Percentiles rank a stretch among this genome's conserved stretches.
phyloP scores from a whole-genome alignment of 176 grass and related monocot species.

The Chrysopogon serrulatus region DNA sequence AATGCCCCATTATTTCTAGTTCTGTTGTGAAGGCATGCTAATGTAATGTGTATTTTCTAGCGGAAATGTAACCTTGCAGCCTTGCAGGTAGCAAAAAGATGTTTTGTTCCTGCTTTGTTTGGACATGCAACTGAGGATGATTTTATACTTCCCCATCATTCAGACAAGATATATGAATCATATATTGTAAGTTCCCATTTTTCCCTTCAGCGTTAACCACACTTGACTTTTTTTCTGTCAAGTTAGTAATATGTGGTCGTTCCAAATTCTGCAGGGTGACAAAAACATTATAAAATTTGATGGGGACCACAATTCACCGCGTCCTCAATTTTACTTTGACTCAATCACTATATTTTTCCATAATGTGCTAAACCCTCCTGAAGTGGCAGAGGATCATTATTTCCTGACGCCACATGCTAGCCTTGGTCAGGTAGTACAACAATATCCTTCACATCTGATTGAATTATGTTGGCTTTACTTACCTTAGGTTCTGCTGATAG shows the following conservation, averaged over 20 bases:
- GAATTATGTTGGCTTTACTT: slow-evolving; percentile 22
- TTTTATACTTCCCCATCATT: slow-evolving; percentile 97
- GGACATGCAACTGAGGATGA: slow-evolving; percentile 96
- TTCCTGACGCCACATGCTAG: slow-evolving; percentile 34
- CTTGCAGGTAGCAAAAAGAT: slow-evolving; percentile 78
- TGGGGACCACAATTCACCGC: slow-evolving; percentile 97
- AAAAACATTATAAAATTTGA: slow-evolving; percentile 99
- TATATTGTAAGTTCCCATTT: slow-evolving; percentile 63
- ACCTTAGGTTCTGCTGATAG: slow-evolving; percentile 35
- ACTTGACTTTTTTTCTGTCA: slow-evolving; percentile 14
- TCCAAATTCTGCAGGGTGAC: slow-evolving; percentile 69
- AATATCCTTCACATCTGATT: background rate
- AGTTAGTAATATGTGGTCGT: slow-evolving; percentile 29
- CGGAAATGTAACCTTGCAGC: slow-evolving; percentile 38
- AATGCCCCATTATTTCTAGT: background rate
- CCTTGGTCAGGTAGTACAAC: slow-evolving; percentile 58
- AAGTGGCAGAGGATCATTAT: slow-evolving; percentile 62
- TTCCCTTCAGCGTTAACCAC: background rate
- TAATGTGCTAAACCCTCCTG: slow-evolving; percentile 89
- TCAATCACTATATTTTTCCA: slow-evolving; percentile 99
- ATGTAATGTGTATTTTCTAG: slow-evolving; percentile 15
- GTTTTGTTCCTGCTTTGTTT: slow-evolving; percentile 93
- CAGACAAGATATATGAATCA: slow-evolving; percentile 79
- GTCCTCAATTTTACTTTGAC: slow-evolving; percentile 97
- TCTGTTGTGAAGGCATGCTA: background rate